Evolutionary conservation across 2,329 filamentous ascomycete species (phyloP).

Genomic region (Bisporella sp.): DNA sequence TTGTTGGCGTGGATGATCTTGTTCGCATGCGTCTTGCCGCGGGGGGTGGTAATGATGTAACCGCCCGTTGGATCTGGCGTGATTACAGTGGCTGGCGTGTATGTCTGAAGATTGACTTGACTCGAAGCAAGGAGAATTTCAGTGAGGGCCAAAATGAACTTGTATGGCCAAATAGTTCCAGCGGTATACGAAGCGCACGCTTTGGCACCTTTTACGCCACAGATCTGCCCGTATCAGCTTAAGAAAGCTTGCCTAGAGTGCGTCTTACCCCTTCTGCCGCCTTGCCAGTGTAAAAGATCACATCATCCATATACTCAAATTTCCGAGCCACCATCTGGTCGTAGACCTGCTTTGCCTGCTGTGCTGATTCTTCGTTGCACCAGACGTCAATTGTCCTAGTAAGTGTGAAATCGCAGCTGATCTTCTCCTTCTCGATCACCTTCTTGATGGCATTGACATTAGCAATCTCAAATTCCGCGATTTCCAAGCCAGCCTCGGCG

Average conservation of each 20-base stretch:
- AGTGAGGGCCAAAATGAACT: slow-evolving; percentile 46
- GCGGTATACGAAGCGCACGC: slow-evolving; percentile 5
- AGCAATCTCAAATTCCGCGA: slow-evolving; percentile 31
- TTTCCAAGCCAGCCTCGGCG: slow-evolving; percentile 27
- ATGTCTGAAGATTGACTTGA: slow-evolving; percentile 42
- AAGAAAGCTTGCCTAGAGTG: not conserved
- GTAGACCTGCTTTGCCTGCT: slow-evolving; percentile 6
- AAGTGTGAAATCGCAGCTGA: slow-evolving; percentile 35
- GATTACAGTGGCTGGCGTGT: slow-evolving; percentile 34
- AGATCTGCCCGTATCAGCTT: slow-evolving; percentile 5
- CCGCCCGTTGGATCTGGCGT: slow-evolving; percentile 28
- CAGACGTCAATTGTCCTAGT: slow-evolving; percentile 32
- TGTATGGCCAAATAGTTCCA: slow-evolving; percentile 45
- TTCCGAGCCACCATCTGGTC: slow-evolving; percentile 10
- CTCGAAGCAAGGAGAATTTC: slow-evolving; percentile 35
- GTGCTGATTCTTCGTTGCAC: slow-evolving; percentile 23
- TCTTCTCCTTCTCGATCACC: slow-evolving; percentile 30
- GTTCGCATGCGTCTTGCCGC: slow-evolving; percentile 45
- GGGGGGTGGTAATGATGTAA: slow-evolving; percentile 38
- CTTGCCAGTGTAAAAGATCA: slow-evolving; percentile 6
- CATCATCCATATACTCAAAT: slow-evolving; percentile 10
- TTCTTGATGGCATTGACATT: slow-evolving; percentile 31
- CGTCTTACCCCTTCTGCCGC: slow-evolving; percentile 5
- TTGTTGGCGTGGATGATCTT: slow-evolving; percentile 61
- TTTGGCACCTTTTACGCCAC: slow-evolving; percentile 5